Evolutionary conservation across 768 basidiomycete genomes (phyloP).

Genomic region (Lactarius pseudohatsudake): DNA sequence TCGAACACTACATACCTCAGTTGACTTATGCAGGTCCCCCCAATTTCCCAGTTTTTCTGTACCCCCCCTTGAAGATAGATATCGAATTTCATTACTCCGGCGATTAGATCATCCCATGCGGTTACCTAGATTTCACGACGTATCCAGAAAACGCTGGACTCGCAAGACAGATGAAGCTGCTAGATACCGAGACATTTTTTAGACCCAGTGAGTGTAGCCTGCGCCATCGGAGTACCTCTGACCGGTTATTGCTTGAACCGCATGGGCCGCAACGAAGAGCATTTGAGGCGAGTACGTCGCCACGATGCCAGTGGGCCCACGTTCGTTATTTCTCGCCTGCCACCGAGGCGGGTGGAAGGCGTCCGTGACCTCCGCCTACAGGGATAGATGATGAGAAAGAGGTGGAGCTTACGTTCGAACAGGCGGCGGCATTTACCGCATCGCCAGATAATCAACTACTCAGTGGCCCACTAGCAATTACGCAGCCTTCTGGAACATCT

Average conservation of each 20-base stretch:
- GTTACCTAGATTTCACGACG: conserved; percentile 7
- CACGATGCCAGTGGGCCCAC: neutral
- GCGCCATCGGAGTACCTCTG: neutral
- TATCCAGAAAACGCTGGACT: neutral
- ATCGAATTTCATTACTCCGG: too few species aligned
- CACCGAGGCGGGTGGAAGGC: neutral
- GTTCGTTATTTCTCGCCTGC: conserved; percentile 2
- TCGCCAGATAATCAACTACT: neutral
- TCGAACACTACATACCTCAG: too few species aligned
- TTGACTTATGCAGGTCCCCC: too few species aligned
- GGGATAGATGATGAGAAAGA: neutral
- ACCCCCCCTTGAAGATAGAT: too few species aligned
- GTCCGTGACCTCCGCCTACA: neutral
- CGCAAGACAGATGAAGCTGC: neutral
- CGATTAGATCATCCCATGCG: too few species aligned
- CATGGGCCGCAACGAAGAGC: neutral
- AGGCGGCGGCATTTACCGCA: neutral
- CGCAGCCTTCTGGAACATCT: neutral
- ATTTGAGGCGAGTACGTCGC: neutral
- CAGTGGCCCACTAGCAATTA: neutral
- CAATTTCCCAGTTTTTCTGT: too few species aligned
- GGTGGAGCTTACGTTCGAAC: neutral
- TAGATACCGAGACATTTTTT: neutral
- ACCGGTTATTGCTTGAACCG: neutral
- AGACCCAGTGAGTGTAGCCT: neutral